phyloP scores from a whole-genome alignment of 2,329 filamentous ascomycete genomes.

The Fusarium verrucosum region DNA sequence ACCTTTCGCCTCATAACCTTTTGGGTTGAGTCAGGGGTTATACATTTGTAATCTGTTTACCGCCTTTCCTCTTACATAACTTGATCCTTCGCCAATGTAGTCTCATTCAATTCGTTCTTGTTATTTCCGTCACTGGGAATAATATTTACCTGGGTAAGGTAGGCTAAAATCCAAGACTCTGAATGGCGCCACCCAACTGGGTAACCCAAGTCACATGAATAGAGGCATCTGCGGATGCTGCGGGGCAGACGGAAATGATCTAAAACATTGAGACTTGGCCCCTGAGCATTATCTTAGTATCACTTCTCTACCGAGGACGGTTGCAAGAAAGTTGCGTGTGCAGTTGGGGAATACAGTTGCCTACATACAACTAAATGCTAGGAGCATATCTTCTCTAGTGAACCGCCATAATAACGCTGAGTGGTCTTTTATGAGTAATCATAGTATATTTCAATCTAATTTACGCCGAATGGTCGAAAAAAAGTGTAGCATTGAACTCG shows the following conservation, averaged over 20 bases:
- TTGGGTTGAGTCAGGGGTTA: neutral
- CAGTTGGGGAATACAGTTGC: too few species aligned
- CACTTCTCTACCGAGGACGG: neutral
- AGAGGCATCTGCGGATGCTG: conserved; percentile 19
- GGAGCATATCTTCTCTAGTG: neutral
- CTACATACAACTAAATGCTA: too few species aligned
- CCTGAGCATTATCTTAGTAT: neutral
- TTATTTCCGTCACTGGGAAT: neutral
- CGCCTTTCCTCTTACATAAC: too few species aligned
- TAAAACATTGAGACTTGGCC: neutral
- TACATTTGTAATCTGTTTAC: neutral
- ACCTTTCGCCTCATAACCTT: neutral
- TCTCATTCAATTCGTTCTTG: too few species aligned
- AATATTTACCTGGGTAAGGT: too few species aligned
- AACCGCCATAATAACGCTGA: neutral
- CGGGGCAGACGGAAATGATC: conserved; percentile 12
- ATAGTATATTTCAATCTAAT: neutral
- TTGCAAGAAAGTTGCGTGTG: too few species aligned
- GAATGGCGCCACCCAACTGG: neutral
- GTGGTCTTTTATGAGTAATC: neutral
- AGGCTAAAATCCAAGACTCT: neutral
- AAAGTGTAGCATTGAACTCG: neutral
- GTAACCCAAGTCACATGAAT: conserved; percentile 30
- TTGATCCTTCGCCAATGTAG: neutral
- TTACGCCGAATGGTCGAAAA: neutral